Evolutionary conservation across 2,329 filamentous ascomycete species (phyloP), one percentile per base, ranked within the genome.

Genomic region (Grosmannia penicillata): DNA sequence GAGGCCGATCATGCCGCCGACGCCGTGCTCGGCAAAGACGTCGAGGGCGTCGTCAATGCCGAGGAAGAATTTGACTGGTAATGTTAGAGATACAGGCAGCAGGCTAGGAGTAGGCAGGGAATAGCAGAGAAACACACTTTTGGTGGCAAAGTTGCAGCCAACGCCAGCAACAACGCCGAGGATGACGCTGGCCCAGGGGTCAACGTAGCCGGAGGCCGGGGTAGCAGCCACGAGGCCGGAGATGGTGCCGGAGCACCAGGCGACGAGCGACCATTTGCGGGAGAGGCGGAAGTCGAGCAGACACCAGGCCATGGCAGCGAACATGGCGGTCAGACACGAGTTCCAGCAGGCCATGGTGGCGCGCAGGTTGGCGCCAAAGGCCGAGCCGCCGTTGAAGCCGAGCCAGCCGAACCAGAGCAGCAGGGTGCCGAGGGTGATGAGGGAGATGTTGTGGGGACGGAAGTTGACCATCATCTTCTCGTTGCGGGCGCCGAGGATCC

Each of bases 391-490:
- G 69, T 98, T 98, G 75, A 98, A 98, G 39, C 87, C 91, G 47
- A 98, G 70, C 91, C 91, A 98, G 53, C 91, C 91, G 53, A 96
- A 96, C 87, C 87, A 96, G 40, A 98, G 84, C 51, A 98, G 74
- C 47, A 94, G 74, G 4, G 91, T 96, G 46, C 91, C 91, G 50
- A 96, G 79, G 1, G 91, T 87, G 62, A 98, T 94, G 53, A 96
- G 74, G 6, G 87, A 94, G 48, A 96, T 91, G 66, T 98, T 98
- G 70, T 98, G 91, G 15, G 91, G 91, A 49, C 91, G 84, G 74
- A 96, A 96, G 72, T 96, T 96, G 62, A 95, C 75, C 84, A 96
- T 95, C 86, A 96, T 95, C 67, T 86, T 91, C 67, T 96, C 89
- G 65, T 95, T 91, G 49, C 91, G 85, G 54, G 86, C 83, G 49